Evolutionary conservation across 306 rosid species (phyloP), one percentile per base, ranked within the genome.

Genomic region (Fragaria iinumae): DNA sequence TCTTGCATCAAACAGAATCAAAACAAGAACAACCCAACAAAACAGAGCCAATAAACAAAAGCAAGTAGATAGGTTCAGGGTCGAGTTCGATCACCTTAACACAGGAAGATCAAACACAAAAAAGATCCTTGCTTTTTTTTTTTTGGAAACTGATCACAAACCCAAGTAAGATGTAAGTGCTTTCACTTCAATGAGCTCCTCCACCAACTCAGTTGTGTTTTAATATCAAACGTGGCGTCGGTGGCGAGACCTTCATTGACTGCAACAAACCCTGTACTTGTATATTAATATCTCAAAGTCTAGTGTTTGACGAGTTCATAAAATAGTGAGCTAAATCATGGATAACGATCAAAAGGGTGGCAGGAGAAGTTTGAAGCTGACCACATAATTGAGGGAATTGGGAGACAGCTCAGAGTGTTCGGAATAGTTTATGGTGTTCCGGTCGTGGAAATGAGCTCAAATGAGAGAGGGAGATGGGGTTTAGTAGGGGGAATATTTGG

Each of bases 231-330:
- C 29, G 76, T 41, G 52, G 36, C 36, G 36, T 32, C 36, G 36
- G 36, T 32, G 36, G 50, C 25, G n/a, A n/a, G 27, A 62, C 52
- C 23, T 66, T 1, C 60, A 56, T 43, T 59, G 67, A 66, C 74
- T 64, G 52, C 74, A 52, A 74, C 11, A 65, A 71, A 60, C 74
- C 62, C 53, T 38, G 53, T 43, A 48, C 20, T 39, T 10, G 11
- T 39, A 11, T 63, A 16, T 38, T 63, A 34, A 36, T 32, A 49
- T 27, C 64, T 25, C 16, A 53, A 44, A 72, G 79, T 65, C 11
- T 6, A 52, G 84, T 72, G 76, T 67, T 79, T 79, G 84, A 82
- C 86, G 23, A 76, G 74, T 76, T 76, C 86, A 64, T 16, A 3
- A 68, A 76, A 68, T 29, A 7, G 47, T 50, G n/a, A 32, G 49